Evolutionary conservation across 805 yeast genomes (phyloP), one percentile per base, ranked within the genome.

Genomic region (Cyberlindnera xishuangbannaensis): DNA sequence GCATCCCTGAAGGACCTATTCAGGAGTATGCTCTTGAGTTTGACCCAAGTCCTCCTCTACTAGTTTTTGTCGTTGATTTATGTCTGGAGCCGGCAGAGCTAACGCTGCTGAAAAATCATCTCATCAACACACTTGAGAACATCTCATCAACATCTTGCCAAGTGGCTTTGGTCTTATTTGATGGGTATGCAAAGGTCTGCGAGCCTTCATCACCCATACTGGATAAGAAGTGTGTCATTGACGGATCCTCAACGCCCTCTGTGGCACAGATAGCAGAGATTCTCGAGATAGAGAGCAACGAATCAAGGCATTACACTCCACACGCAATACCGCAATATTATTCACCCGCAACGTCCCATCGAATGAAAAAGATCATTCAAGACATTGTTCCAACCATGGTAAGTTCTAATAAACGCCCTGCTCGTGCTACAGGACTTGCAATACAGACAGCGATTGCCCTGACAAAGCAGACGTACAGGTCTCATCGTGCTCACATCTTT

Each of bases 351-450:
- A 11, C 18, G 3, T 4, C 21, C 4, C 15, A 10, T 11, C 14
- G 33, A 4, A 27, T 34, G 24, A 12, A 21, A 2, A 18, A 28
- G 28, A 17, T 34, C 33, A 20, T 23, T 31, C 7, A 24, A 18
- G 23, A 12, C 31, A 7, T 27, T 19, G 28, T 21, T 11, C 35
- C 41, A 9, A 27, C 34, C 7, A 13, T 7, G 9, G 8, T 15
- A 20, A 12, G 12, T 13, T 15, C 26, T 13, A 15, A 24, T 13
- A 24, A 8, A 15, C 14, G 97, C 54, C 82, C 96, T 10, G 61
- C 78, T 30, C 73, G 97, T 61, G 83, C 86, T 41, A 83, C 95
- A 2, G 97, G 97, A 31, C 76, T 87, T 17, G 97, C 97, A 7
- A 60, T 87, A 3, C 32, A 80, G 43, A 76, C 88, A 38, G 95